These are phyloP conservation scores for Aspergillus sp. DNA, from an alignment of 2,329 filamentous ascomycete genomes.

Conservation along the genomic window DNA sequence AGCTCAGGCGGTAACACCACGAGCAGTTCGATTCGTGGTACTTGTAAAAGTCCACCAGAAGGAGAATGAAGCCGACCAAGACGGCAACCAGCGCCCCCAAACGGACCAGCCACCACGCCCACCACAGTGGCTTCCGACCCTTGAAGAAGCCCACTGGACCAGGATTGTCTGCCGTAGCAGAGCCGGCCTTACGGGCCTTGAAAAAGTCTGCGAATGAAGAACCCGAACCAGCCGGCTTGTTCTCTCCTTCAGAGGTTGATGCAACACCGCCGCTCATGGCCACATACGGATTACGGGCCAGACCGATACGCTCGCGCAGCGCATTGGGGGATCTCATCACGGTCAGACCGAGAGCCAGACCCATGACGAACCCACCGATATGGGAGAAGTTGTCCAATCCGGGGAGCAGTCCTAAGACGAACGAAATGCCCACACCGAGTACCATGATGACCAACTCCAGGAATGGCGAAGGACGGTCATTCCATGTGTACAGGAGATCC, in stretches of 20 bases:
- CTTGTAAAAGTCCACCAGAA: conserved; percentile 89
- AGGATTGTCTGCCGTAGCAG: conserved; percentile 10
- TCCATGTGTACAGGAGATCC: conserved; percentile 92
- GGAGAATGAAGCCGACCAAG: conserved; percentile 77
- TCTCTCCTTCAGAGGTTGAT: conserved; percentile 26
- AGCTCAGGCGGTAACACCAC: conserved; percentile 96
- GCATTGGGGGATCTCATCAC: conserved; percentile 84
- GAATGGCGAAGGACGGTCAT: conserved; percentile 69
- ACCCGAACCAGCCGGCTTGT: conserved; percentile 54
- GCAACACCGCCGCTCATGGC: conserved; percentile 57
- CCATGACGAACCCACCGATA: conserved; percentile 94
- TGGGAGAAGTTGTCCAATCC: conserved; percentile 97
- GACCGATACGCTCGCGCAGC: conserved; percentile 70
- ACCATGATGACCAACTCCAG: conserved; percentile 86
- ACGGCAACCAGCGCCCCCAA: conserved; percentile 75
- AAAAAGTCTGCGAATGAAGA: conserved; percentile 55
- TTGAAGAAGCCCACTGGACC: conserved; percentile 72
- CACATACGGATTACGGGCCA: conserved; percentile 67
- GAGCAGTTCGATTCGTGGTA: conserved; percentile 66
- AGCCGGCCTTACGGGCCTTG: conserved; percentile 57
- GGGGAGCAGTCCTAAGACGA: conserved; percentile 86
- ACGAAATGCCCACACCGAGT: conserved; percentile 82
- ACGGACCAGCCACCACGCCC: conserved; percentile 92
- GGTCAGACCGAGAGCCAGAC: conserved; percentile 79
- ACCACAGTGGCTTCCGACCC: conserved; percentile 89